A percentile compares a stretch with the other conserved stretches of the same genome.
phyloP scores from a whole-genome alignment of 2,329 filamentous ascomycete genomes.

The Sclerotinia sclerotiorum region DNA sequence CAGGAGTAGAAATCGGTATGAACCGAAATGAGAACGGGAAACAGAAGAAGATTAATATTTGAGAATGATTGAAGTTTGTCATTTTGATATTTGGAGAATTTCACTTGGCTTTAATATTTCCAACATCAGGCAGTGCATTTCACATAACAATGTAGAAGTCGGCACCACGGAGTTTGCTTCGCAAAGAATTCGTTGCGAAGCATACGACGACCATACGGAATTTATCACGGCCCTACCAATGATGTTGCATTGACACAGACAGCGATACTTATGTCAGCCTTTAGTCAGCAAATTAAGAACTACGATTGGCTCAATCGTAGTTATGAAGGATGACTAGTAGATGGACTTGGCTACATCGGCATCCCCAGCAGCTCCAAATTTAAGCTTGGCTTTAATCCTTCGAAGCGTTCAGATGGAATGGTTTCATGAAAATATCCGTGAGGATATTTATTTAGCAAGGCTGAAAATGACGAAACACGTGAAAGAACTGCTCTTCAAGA shows the following conservation, averaged over 20 bases:
- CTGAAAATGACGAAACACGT: no score
- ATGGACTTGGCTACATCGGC: not conserved
- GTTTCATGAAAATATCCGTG: no score
- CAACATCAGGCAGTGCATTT: constrained; percentile 8
- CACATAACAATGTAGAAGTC: not conserved
- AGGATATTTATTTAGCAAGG: no score
- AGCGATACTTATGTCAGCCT: not conserved
- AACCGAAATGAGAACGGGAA: not conserved
- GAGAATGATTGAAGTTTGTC: not conserved
- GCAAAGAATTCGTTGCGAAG: not conserved
- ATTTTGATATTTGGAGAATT: not conserved
- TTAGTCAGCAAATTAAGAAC: not conserved
- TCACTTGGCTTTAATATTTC: not conserved
- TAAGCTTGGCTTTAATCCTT: not conserved
- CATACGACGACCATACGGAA: constrained; percentile 4
- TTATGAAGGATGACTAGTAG: not conserved
- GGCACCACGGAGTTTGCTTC: not conserved
- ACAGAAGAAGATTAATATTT: not conserved
- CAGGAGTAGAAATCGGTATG: no score
- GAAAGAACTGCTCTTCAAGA: not conserved
- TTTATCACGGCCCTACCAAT: constrained; percentile 12
- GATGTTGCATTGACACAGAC: not conserved
- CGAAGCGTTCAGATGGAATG: no score
- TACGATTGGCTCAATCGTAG: constrained; percentile 12
- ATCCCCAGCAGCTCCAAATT: not conserved